Conservation (phyloP, 1,284 basidiomycete genomes). For the Ustilago vetiveriae region DNA sequence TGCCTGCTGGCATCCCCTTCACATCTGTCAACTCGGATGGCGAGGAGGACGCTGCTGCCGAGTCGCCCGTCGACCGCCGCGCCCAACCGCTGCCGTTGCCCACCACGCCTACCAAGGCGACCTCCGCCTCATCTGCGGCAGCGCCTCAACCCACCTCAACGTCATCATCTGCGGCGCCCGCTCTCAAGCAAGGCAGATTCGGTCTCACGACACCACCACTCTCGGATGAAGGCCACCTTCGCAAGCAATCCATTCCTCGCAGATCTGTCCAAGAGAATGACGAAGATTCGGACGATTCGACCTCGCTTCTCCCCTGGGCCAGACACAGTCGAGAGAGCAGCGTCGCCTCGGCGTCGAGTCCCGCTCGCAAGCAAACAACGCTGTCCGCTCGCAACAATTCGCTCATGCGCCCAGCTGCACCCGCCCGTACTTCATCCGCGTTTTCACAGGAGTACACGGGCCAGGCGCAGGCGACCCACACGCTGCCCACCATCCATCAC, state of each 20-base stretch:
- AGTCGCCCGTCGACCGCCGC: conserved; percentile 20
- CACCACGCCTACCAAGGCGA: neutral
- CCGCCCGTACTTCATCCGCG: conserved; percentile 32
- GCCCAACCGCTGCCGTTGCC: conserved; percentile 12
- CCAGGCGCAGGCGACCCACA: conserved; percentile 10
- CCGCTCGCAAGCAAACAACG: neutral
- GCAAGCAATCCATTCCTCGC: conserved; percentile 20
- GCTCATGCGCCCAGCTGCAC: conserved; percentile 21
- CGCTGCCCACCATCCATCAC: conserved; percentile 31
- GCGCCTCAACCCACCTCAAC: conserved; percentile 1
- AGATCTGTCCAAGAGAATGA: conserved; percentile 25
- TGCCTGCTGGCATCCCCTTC: conserved; percentile 56
- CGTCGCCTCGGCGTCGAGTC: conserved; percentile 17
- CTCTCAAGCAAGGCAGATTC: conserved; percentile 22
- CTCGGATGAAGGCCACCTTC: conserved; percentile 59
- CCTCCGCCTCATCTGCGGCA: conserved; percentile 13
- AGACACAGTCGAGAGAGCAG: conserved; percentile 42
- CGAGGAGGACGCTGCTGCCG: conserved; percentile 37
- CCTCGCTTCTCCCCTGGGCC: conserved; percentile 60
- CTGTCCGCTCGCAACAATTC: conserved; percentile 20
- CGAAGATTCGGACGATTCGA: conserved; percentile 58
- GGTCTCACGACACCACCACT: conserved; percentile 58
- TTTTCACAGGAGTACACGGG: conserved; percentile 15
- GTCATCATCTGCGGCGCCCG: conserved; percentile 9
- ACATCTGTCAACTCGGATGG: conserved; percentile 59